phyloP scores from a whole-genome alignment of 768 basidiomycete genomes.

The Naganishia antarctica region DNA sequence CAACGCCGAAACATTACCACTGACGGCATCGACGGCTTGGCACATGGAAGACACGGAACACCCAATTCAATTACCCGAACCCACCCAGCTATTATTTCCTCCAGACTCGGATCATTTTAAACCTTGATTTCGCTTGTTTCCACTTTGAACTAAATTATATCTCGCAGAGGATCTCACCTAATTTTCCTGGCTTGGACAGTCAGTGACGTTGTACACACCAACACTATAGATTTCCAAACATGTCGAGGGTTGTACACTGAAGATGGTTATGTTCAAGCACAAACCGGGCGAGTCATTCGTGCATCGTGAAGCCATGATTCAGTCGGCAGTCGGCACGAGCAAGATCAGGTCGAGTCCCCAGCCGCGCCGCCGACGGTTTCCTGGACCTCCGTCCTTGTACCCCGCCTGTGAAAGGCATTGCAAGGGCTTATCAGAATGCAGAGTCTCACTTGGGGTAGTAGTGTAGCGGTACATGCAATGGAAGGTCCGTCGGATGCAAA shows the following conservation, averaged over 20 bases:
- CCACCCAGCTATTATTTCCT: background rate
- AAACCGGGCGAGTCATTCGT: too few species aligned
- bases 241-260: constrained; percentile 9
- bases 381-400: too few species aligned
- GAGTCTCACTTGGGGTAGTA: too few species aligned
- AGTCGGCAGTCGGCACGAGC: too few species aligned
- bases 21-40: background rate
- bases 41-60: background rate
- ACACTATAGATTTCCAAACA: constrained; percentile 8
- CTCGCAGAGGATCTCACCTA: background rate
- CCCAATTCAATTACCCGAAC: background rate
- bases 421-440: too few species aligned
- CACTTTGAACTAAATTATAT: background rate
- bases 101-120: constrained; percentile 2
- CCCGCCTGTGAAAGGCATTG: too few species aligned
- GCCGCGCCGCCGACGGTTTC: too few species aligned
- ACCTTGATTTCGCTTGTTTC: constrained; percentile 19
- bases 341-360: too few species aligned
- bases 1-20: background rate
- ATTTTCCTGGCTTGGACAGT: background rate
- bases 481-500: too few species aligned
- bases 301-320: background rate
- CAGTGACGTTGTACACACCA: constrained; percentile 3
- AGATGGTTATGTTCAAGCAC: too few species aligned
- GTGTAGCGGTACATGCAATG: too few species aligned